Evolutionary conservation across 768 basidiomycete species (phyloP).

Genomic region (Kwoniella shandongensis): DNA sequence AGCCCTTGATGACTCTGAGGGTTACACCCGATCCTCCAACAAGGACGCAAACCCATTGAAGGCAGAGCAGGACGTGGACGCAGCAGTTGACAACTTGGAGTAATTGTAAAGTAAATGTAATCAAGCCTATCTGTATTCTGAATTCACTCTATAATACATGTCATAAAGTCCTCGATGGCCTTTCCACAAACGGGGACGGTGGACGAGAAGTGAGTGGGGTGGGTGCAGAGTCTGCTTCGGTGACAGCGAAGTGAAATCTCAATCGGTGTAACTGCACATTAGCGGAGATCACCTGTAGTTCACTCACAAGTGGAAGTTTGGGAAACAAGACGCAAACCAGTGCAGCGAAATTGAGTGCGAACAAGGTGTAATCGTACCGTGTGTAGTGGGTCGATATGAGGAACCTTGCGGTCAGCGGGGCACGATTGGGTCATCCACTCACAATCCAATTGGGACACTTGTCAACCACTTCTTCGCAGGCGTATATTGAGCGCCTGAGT

Average conservation of each 20-base stretch:
- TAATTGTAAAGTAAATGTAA: conserved; percentile 5
- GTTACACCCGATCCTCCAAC: conserved; percentile 49
- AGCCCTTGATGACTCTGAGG: conserved; percentile 45
- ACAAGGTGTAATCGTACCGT: conserved; percentile 90
- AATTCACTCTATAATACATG: background rate
- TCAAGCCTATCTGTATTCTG: background rate
- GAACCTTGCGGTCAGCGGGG: conserved; percentile 62
- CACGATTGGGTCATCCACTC: conserved; percentile 47
- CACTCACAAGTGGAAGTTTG: conserved; percentile 84
- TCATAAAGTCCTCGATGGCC: conserved; percentile 5
- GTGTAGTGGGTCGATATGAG: conserved; percentile 97
- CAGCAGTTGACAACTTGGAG: conserved; percentile 21
- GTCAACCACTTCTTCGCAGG: conserved; percentile 97
- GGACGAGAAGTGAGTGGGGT: conserved; percentile 17
- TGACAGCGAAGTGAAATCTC: conserved; percentile 23
- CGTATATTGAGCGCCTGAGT: conserved; percentile 96
- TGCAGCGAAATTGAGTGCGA: conserved; percentile 83
- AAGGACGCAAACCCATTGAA: conserved; percentile 32
- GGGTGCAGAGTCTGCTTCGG: conserved; percentile 16
- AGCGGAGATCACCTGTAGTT: background rate
- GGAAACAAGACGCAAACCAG: conserved; percentile 78
- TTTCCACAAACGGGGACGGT: conserved; percentile 18
- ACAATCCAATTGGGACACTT: conserved; percentile 85
- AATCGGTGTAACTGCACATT: conserved; percentile 18
- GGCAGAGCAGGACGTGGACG: conserved; percentile 43